A percentile compares a stretch with the other conserved stretches of the same genome.
Conservation (phyloP, 352 stramenopile genomes). For the Lagenidium sp. region DNA sequence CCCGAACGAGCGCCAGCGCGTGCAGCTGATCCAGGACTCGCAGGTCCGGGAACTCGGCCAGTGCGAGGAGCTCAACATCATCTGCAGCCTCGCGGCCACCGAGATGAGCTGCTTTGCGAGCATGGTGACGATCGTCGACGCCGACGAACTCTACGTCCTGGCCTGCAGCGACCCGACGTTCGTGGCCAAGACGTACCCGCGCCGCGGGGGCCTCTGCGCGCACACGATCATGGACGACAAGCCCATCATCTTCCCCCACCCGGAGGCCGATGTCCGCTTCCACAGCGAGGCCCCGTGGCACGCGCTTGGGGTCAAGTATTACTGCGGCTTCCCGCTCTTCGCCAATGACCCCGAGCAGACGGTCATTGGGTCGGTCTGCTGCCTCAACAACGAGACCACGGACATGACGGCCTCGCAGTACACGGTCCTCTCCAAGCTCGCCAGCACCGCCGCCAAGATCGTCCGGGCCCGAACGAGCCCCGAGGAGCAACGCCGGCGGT, state of each 20-base stretch:
- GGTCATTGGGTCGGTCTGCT: conserved; percentile 51
- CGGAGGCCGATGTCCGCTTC: conserved; percentile 63
- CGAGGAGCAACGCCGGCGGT: too few relatives aligned
- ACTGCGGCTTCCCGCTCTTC: conserved; percentile 65
- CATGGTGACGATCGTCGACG: conserved; percentile 53
- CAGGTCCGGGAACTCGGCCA: conserved; percentile 37
- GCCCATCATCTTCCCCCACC: conserved; percentile 49
- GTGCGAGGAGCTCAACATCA: conserved; percentile 55
- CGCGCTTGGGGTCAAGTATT: conserved; percentile 44
- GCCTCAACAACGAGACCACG: conserved; percentile 13
- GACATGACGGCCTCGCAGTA: conserved; percentile 18
- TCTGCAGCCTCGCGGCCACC: conserved; percentile 44
- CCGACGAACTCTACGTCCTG: conserved; percentile 35
- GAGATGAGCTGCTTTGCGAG: conserved; percentile 46
- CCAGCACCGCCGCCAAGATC: conserved; percentile 39
- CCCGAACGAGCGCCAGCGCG: conserved; percentile 33
- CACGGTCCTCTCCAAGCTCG: conserved; percentile 17
- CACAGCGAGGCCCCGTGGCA: conserved; percentile 17
- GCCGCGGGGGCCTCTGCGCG: conserved; percentile 50
- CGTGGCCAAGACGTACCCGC: conserved; percentile 27
- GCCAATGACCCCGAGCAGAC: conserved; percentile 14
- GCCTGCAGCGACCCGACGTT: conserved; percentile 28
- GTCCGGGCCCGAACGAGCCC: too few relatives aligned
- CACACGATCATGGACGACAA: conserved; percentile 51
- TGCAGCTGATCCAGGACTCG: conserved; percentile 33